Evolutionary conservation across 2,329 filamentous ascomycete genomes (phyloP).

Genomic region (Fusarium burgessii): DNA sequence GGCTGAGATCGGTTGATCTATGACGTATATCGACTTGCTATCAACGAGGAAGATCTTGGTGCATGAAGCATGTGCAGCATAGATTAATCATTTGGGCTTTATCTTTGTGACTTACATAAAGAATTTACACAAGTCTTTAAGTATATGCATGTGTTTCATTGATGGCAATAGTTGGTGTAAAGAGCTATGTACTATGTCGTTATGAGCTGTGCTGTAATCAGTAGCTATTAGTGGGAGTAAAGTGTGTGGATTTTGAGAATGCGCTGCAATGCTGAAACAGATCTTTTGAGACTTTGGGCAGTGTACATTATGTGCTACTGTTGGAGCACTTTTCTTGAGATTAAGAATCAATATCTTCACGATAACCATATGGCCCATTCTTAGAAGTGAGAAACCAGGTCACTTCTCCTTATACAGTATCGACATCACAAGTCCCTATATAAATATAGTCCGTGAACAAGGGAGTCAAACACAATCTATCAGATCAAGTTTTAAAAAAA

Average conservation of each 20-base stretch:
- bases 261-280: neutral
- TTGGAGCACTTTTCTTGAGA: neutral
- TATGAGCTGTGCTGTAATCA: neutral
- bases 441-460: no score
- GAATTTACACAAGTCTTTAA: neutral
- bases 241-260: neutral
- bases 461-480: neutral
- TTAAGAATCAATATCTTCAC: neutral
- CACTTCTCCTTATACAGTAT: neutral
- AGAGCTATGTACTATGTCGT: neutral
- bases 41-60: neutral
- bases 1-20: slow-evolving; percentile 16
- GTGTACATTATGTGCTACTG: no score
- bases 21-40: slow-evolving; percentile 25
- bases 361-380: no score
- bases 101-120: slow-evolving; percentile 14
- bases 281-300: no score
- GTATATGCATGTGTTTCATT: neutral
- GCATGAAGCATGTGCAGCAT: slow-evolving; percentile 16
- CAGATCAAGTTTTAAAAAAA: slow-evolving; percentile 19
- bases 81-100: neutral
- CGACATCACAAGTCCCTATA: neutral
- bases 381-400: neutral
- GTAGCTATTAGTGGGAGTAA: neutral
- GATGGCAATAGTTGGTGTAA: neutral